Base-by-base conservation (phyloP, 352 stramenopile genomes). In the Pythium sp. region DNA sequence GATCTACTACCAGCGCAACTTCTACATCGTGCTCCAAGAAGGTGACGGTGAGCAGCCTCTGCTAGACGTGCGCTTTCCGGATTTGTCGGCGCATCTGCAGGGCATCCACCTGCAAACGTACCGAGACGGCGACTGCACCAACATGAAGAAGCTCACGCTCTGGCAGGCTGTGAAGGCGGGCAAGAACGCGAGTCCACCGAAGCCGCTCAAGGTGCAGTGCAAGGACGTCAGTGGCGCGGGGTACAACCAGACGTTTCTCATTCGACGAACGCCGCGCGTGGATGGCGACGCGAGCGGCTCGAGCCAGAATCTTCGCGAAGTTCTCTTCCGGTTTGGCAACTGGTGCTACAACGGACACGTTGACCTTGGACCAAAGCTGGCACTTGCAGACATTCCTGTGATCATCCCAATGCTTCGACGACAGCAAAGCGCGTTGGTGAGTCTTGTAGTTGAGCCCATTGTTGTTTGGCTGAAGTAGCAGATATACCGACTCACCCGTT, bases 281-380 rank as follows among this genome's bases (percentile, higher is more conserved):
- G 74, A 79, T 59, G 74, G 72, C 22, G 54, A 67, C 12, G 9
- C 18, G n/a, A 46, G 49, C 32, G 36, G 32, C 53, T 32, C 59
- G 2, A 71, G 61, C 12, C 68, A 71, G 18, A 94, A 78, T 63
- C 80, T 97, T 34, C 86, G 92, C n/a, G 90, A 98, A 59, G 93
- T 98, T 55, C 84, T 98, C 34, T 98, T 98, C 71, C 84, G 94
- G 61, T 98, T 98, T 70, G 95, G 95, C 38, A 96, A 89, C 69
- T 98, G 95, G 95, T 98, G 94, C 79, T 98, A 98, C 85, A 94
- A 92, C 64, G 94, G 94, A 2, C 82, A 92, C 67, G 92, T 98
- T 18, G 89, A 98, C 56, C 75, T 98, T 2, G 90, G 87, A 1
- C 84, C 93, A 0, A 94, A 94, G 56, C 78, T 98, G 46, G 82